Base-by-base conservation (phyloP, 495 filamentous ascomycete species). In the Penicillium angulare region DNA sequence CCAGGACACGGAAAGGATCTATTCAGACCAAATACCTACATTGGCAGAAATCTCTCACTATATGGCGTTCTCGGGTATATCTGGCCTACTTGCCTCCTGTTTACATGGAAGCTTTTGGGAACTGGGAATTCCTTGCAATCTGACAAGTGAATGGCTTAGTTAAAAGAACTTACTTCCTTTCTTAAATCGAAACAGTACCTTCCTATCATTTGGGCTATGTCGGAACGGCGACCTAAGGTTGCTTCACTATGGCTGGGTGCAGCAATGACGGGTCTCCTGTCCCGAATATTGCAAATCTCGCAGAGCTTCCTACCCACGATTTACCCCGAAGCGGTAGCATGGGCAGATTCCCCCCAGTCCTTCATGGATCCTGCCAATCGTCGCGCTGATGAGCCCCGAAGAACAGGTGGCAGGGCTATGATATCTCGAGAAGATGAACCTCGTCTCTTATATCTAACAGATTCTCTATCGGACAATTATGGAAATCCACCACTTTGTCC, bases 191-290 rank as follows among this genome's bases (percentile, higher is more conserved):
- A 45, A 39, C 5, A 39, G 13, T 13, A 5, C 18, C 13, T 3
- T 24, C 7, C 24, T 20, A 24, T 51, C 18, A 33, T 51, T 3
- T 43, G 13, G 16, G 48, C 48, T 21, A 51, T 51, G 38, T 42
- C 48, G 1, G 22, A 43, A 16, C 48, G 48, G 7, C 24, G 48
- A 43, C 38, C 48, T 16, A 43, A 35, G 3, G 3, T 51, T 15
- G 48, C 48, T 43, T 43, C 48, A 9, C 27, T 43, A 26, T 51
- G 48, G 48, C 36, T 51, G 13, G 48, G 48, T 31, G 36, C 48
- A 9, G 21, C 27, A 21, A 33, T 51, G 3, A 43, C 48, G 7
- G 48, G 48, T 22, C 39, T 51, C 21, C 18, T 51, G 7, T 38
- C 48, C 13, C 36, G 17, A 36, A 43, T 51, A 33, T 35, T 51